These are phyloP conservation scores for Suillus placidus DNA, from an alignment of 768 basidiomycete species.

Conservation along the genomic window DNA sequence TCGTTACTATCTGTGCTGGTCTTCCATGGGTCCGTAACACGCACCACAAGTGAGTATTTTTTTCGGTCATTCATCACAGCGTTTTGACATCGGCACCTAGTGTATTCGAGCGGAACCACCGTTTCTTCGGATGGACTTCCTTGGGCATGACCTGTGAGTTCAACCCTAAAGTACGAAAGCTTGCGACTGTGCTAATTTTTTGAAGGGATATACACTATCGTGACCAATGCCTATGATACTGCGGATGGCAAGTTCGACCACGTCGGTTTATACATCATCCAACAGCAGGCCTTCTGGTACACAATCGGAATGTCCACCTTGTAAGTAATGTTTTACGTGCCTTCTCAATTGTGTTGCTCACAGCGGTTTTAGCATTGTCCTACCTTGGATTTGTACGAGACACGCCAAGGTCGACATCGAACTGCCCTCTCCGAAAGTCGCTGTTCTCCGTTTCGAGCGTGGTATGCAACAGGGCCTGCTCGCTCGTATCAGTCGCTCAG, in stretches of 20 bases:
- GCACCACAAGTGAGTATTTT: conserved; percentile 68
- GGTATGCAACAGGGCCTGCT: conserved; percentile 86
- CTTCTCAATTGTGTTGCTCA: conserved; percentile 11
- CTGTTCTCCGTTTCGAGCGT: conserved; percentile 75
- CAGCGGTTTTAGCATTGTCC: conserved; percentile 50
- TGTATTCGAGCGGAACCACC: conserved; percentile 79
- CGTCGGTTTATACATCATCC: conserved; percentile 54
- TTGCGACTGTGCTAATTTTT: conserved; percentile 4
- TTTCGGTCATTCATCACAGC: neutral
- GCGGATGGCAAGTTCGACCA: conserved; percentile 58
- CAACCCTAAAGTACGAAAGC: neutral
- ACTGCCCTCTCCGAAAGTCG: conserved; percentile 81
- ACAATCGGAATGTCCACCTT: conserved; percentile 72
- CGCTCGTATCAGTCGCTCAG: conserved; percentile 70
- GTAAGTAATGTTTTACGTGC: conserved; percentile 42
- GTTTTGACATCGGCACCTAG: conserved; percentile 35
- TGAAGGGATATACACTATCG: conserved; percentile 69
- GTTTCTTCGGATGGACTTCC: conserved; percentile 78
- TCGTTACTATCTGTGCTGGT: conserved; percentile 63
- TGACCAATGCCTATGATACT: conserved; percentile 64
- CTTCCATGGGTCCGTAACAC: conserved; percentile 81
- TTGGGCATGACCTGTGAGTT: conserved; percentile 49
- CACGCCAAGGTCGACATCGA: conserved; percentile 76
- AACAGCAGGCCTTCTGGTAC: conserved; percentile 80
- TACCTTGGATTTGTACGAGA: conserved; percentile 78